A percentile compares a stretch with the other conserved stretches of the same genome.
Conservation (phyloP, 805 yeast species). For the Naumovozyma castellii region DNA sequence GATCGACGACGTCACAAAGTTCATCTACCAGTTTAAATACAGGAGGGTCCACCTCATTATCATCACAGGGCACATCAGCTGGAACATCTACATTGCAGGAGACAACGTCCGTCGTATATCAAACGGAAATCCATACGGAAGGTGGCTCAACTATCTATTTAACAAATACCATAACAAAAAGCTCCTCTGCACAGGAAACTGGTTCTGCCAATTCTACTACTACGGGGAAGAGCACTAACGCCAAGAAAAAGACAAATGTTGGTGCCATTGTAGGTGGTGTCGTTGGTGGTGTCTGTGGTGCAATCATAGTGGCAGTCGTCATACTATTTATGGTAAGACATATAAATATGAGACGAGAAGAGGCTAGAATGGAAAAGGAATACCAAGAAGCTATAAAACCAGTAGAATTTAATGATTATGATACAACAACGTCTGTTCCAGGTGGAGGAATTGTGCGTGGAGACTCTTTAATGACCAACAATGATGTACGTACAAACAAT, state of each 20-base stretch:
- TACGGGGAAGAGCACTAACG: slow-evolving; percentile 1
- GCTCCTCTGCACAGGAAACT: slow-evolving; percentile 10
- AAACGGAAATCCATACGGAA: slow-evolving; percentile 20
- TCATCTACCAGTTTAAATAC: slow-evolving; percentile 1
- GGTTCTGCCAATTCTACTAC: slow-evolving; percentile 6
- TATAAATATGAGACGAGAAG: slow-evolving; percentile 31
- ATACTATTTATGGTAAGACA: slow-evolving; percentile 34
- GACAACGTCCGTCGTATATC: slow-evolving; percentile 13
- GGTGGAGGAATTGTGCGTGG: slow-evolving; percentile 4
- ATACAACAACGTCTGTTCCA: slow-evolving; percentile 4
- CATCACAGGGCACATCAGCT: slow-evolving; percentile 3
- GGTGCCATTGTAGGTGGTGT: slow-evolving; percentile 61
- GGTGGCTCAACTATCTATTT: slow-evolving; percentile 25
- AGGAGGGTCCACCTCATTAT: slow-evolving; percentile 1
- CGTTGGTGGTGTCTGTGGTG: slow-evolving; percentile 45
- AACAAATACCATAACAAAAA: slow-evolving; percentile 21
- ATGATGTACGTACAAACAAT: not conserved
- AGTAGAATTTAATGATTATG: slow-evolving; percentile 17
- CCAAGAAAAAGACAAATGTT: slow-evolving; percentile 23
- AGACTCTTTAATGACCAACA: slow-evolving; percentile 1
- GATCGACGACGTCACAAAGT: slow-evolving; percentile 19
- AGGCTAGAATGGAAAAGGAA: slow-evolving; percentile 46
- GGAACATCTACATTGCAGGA: slow-evolving; percentile 12
- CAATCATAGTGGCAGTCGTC: slow-evolving; percentile 34
- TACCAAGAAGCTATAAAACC: slow-evolving; percentile 51